Percentiles rank a stretch among this genome's conserved stretches.
Conservation (phyloP, 306 rosid species). For the Sesbania bispinosa region DNA sequence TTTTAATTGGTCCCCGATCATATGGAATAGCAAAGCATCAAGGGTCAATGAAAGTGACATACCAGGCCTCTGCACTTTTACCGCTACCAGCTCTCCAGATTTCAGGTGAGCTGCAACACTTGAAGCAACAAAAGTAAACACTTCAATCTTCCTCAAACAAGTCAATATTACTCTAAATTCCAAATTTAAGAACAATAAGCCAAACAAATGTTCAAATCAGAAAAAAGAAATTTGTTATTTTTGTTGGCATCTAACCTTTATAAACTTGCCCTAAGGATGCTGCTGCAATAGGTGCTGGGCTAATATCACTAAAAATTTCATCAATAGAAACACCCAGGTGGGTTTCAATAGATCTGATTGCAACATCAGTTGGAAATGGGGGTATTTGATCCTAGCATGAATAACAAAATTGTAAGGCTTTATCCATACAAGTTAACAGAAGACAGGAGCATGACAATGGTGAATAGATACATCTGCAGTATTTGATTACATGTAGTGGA, state of each 20-base stretch:
- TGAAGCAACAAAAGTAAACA: conserved; percentile 64
- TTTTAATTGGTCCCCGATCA: conserved; percentile 93
- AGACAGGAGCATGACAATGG: conserved; percentile 8
- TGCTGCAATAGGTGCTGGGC: conserved; percentile 81
- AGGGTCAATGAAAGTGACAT: conserved; percentile 90
- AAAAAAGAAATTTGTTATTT: not conserved
- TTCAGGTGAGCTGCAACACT: conserved; percentile 98
- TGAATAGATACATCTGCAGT: conserved; percentile 13
- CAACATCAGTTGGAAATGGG: conserved; percentile 76
- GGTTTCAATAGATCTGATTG: conserved; percentile 74
- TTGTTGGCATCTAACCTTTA: conserved; percentile 61
- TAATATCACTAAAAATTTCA: conserved; percentile 71
- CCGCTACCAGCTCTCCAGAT: conserved; percentile 95
- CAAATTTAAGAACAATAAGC: conserved; percentile 3
- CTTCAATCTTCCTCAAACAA: conserved; percentile 40
- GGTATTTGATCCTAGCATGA: conserved; percentile 86
- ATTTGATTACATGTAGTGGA: conserved; percentile 26
- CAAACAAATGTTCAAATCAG: conserved; percentile 6
- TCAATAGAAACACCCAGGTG: conserved; percentile 67
- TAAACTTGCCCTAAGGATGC: conserved; percentile 98
- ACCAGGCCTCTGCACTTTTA: conserved; percentile 97
- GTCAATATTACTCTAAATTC: conserved; percentile 16
- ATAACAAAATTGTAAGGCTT: conserved; percentile 5
- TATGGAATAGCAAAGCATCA: conserved; percentile 91
- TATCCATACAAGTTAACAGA: conserved; percentile 2